Evolutionary conservation across 1,139 yeast genomes (phyloP).

Genomic region (Eremothecium gossypii): DNA sequence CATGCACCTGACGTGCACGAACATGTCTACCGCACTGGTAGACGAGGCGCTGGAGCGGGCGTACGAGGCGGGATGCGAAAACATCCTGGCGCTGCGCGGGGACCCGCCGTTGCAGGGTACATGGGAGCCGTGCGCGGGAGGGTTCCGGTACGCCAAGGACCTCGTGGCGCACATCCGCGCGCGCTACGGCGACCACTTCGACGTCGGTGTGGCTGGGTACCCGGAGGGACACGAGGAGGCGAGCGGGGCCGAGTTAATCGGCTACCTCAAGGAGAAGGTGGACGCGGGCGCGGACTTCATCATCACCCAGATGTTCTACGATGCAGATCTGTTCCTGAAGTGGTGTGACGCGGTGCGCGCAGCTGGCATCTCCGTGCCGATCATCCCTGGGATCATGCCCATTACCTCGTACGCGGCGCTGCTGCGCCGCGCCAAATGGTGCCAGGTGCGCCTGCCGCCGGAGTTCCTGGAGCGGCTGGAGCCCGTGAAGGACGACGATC

Average conservation of each 20-base stretch:
- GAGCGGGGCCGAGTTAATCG: slow-evolving; percentile 44
- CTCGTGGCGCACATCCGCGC: slow-evolving; percentile 45
- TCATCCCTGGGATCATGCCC: slow-evolving; percentile 98
- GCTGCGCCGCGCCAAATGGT: slow-evolving; percentile 90
- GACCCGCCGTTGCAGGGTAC: slow-evolving; percentile 56
- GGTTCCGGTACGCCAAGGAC: slow-evolving; percentile 65
- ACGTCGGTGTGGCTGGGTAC: slow-evolving; percentile 69
- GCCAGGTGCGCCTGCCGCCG: slow-evolving; percentile 70
- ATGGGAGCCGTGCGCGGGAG: slow-evolving; percentile 49
- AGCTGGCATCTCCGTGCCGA: slow-evolving; percentile 74
- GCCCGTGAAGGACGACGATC: slow-evolving; percentile 86
- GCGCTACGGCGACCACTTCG: slow-evolving; percentile 54
- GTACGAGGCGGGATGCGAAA: slow-evolving; percentile 86
- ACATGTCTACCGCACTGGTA: slow-evolving; percentile 75
- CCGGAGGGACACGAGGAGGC: slow-evolving; percentile 84
- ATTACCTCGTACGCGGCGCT: slow-evolving; percentile 90
- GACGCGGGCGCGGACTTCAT: slow-evolving; percentile 92
- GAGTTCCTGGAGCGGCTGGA: slow-evolving; percentile 63
- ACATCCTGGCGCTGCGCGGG: slow-evolving; percentile 78
- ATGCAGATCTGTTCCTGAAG: slow-evolving; percentile 67
- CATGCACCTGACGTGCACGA: slow-evolving; percentile 96
- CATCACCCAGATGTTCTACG: slow-evolving; percentile 89
- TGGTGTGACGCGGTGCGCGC: slow-evolving; percentile 74
- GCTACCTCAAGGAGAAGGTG: slow-evolving; percentile 75
- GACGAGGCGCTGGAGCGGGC: slow-evolving; percentile 84